phyloP scores from a whole-genome alignment of 257 asterid genomes.

The Solanum pimpinellifolium region DNA sequence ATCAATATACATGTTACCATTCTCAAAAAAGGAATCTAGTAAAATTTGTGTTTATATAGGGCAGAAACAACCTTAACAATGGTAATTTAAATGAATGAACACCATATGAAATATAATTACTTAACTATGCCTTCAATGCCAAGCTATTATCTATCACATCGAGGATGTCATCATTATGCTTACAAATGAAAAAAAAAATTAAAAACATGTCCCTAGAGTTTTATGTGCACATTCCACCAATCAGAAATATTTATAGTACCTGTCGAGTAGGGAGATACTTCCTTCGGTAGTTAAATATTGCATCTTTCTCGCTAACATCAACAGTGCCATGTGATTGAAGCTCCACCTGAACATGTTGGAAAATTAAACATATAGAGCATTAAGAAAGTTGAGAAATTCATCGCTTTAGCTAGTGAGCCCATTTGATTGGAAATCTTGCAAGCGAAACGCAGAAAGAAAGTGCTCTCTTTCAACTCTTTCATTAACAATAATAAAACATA shows the following conservation, averaged over 20 bases:
- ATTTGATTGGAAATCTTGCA: not conserved
- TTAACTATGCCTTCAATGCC: not conserved
- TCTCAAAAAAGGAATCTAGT: not conserved
- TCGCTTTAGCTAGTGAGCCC: not conserved
- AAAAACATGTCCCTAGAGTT: not conserved
- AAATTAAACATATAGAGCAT: conserved; percentile 3
- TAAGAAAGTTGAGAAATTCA: not conserved
- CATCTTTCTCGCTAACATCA: conserved; percentile 55
- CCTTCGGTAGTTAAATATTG: conserved; percentile 64
- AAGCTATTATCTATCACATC: not conserved
- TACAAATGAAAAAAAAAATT: not conserved
- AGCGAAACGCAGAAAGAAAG: not conserved
- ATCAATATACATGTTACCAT: not conserved
- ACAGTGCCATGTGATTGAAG: conserved; percentile 48
- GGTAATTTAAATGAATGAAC: not conserved
- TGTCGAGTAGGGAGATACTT: conserved; percentile 86
- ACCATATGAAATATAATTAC: not conserved
- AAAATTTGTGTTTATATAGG: not conserved
- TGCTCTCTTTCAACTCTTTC: not conserved
- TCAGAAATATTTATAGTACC: conserved; percentile 20
- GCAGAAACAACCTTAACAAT: not conserved
- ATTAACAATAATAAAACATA: not conserved
- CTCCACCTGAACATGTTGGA: conserved; percentile 42
- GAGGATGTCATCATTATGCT: not conserved
- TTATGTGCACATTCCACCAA: not conserved